phyloP scores from a whole-genome alignment of 306 rosid genomes.

The Hylodesmum podocarpum region DNA sequence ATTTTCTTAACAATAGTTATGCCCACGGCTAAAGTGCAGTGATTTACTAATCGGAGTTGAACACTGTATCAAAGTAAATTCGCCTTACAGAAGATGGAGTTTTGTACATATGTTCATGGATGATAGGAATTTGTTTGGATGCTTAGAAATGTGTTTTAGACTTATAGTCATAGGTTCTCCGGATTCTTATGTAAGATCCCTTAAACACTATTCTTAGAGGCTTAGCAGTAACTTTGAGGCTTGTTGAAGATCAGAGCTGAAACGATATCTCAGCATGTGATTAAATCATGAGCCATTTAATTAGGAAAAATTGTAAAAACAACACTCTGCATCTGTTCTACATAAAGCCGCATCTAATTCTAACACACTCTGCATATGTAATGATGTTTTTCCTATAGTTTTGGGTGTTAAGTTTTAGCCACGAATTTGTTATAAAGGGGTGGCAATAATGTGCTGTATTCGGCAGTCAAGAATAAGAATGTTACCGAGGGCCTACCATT shows the following conservation, averaged over 20 bases:
- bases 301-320: not conserved
- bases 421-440: not conserved
- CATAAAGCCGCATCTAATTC: constrained; percentile 46
- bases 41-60: too few relatives aligned
- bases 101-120: too few relatives aligned
- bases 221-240: too few relatives aligned
- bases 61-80: too few relatives aligned
- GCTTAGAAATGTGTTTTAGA: too few relatives aligned
- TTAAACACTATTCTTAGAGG: too few relatives aligned
- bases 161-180: too few relatives aligned
- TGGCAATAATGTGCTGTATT: not conserved
- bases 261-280: not conserved
- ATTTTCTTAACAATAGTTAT: too few relatives aligned
- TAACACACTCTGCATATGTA: not conserved
- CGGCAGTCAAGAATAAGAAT: constrained; percentile 6
- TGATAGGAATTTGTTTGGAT: too few relatives aligned
- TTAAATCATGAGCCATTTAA: not conserved
- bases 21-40: too few relatives aligned
- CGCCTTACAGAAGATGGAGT: too few relatives aligned
- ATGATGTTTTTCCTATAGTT: not conserved
- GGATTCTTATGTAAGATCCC: too few relatives aligned
- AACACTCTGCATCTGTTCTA: constrained; percentile 31
- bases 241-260: not conserved
- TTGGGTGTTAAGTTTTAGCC: not conserved
- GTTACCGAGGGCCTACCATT: constrained; percentile 4